Evolutionary conservation across 805 yeast species (phyloP), one percentile per base, ranked within the genome.

Genomic region (Candida loeiensis): DNA sequence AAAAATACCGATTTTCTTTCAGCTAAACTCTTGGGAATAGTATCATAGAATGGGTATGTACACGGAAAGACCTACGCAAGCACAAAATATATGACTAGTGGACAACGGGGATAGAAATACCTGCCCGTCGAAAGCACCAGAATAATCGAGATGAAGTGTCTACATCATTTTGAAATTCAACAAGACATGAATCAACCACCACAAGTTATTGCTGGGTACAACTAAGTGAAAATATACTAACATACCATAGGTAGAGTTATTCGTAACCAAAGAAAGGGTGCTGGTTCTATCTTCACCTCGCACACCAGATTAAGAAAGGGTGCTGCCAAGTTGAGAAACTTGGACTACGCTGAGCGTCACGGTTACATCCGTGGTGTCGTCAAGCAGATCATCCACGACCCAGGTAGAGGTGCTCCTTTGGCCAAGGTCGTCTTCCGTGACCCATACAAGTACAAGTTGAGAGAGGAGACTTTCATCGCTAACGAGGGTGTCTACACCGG

Each of bases 241-340:
- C 33, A 30, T 14, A 13, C 17, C 17, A 12, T 30, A 30, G 96
- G 96, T 86, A 88, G 98, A 85, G 99, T 93, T 79, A 93, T 93
- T 82, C 95, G 99, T 81, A 93, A 93, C 85, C 99, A 93, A 85
- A 90, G 99, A 89, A 93, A 93, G 82, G 98, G 98, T 85, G 96
- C 96, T 76, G 98, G 99, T 72, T 91, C 98, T 68, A 89, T 93
- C 83, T 93, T 93, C 89, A 85, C 95, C 73, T 83, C 99, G 67
- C 95, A 91, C 93, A 91, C 98, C 82, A 91, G 98, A 79, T 87
- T 93, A 76, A 89, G 99, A 86, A 87, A 93, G 80, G 99, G 99
- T 75, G 98, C 99, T 73, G 99, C 99, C 72, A 91, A 91, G 87
- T 84, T 91, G 74, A 88, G 99, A 85, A 85, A 96, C 71, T 84